Conservation (phyloP, 2,329 filamentous ascomycete species). For the Sclerotinia subarctica region DNA sequence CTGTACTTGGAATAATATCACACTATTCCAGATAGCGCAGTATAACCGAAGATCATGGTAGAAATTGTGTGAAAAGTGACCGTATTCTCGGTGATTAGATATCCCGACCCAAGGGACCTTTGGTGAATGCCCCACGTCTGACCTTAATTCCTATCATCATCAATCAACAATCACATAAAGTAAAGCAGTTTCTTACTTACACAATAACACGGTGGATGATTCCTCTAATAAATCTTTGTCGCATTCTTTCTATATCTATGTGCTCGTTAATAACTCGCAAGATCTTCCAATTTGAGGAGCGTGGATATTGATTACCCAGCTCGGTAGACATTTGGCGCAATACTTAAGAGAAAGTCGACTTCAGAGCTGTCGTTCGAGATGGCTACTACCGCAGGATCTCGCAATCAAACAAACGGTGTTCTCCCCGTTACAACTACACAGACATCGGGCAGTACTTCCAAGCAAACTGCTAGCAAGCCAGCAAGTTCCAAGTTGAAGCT, state of each 20-base stretch:
- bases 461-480: slow-evolving; percentile 45
- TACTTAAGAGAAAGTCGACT: slow-evolving; percentile 11
- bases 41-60: neutral
- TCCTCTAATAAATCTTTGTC: neutral
- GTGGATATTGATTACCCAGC: neutral
- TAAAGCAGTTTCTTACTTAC: neutral
- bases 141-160: neutral
- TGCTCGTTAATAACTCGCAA: neutral
- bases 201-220: neutral
- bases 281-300: too few relatives aligned
- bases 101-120: neutral
- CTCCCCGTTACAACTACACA: slow-evolving; percentile 49
- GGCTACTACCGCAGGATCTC: slow-evolving; percentile 30
- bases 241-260: neutral
- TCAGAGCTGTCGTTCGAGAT: neutral
- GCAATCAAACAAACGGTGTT: slow-evolving; percentile 49
- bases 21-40: slow-evolving; percentile 10
- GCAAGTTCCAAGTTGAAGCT: slow-evolving; percentile 68
- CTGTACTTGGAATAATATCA: neutral
- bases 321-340: neutral
- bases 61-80: slow-evolving; percentile 2
- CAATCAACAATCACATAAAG: neutral
- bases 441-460: slow-evolving; percentile 43
- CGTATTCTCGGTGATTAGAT: slow-evolving; percentile 10
- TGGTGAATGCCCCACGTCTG: slow-evolving; percentile 2